Base-by-base conservation (phyloP, 2,329 filamentous ascomycete genomes). In the Aspergillus jensenii region DNA sequence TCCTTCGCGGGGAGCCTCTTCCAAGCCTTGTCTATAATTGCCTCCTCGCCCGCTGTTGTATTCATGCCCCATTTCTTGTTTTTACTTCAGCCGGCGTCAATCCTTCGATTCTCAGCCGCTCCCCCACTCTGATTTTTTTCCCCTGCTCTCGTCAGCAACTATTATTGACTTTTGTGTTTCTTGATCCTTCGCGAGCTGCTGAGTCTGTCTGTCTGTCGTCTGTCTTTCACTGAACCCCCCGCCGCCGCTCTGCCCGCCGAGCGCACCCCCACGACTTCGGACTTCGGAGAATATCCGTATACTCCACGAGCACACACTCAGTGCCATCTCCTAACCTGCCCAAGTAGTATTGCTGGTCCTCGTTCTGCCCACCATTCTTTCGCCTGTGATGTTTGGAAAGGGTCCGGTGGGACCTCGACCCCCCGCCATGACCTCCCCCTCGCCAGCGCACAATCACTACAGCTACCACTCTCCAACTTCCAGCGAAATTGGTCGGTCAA, bases 401-500 rank as follows among this genome's bases (percentile, higher is more conserved):
- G 51, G 61, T 25, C 64, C 71, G 46, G 59, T 61, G 23, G 69
- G 67, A 48, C 61, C 61, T 47, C 63, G 43, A 41, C 61, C 56
- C 43, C 52, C 59, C 46, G 52, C 59, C 27, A 60, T 67, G 61
- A 61, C 63, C 14, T 60, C 65, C n/a, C 63, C 63, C 14, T 60
- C 65, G 14, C 63, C 66, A 25, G 37, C 60, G 40, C 54, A 59
- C 49, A 60, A 64, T 33, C 61, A 68, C 47, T 67, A 67, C 52
- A 62, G 58, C 48, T 67, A 70, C 27, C 62, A 65, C 37, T 67
- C 71, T 6, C 56, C 69, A 6, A 59, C 61, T 3, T 56, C 65
- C 21, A 68, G 63, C 56, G 69, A 70, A n/a, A 60, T 65, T 25
- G 60, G 60, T 37, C 67, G 69, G 11, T 69, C 71, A 31, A 67